Evolutionary conservation across 78 protist genomes (phyloP).

Genomic region (Dictyostelium purpureum): DNA sequence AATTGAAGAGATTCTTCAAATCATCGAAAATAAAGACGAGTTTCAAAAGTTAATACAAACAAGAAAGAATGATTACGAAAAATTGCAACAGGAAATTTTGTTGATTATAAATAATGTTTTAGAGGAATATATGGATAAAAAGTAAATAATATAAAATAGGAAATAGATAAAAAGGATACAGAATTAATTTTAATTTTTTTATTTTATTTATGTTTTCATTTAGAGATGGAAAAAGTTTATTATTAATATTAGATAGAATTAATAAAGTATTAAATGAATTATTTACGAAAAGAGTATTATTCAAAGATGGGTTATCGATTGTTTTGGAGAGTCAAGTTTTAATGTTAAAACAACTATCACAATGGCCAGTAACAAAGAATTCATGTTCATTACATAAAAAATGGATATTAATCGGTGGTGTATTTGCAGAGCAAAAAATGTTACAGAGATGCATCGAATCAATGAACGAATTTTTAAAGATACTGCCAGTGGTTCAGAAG

Average conservation of each 20-base stretch:
- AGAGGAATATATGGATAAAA: not conserved
- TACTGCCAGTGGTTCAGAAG: not conserved
- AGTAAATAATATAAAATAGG: not conserved
- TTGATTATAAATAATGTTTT: not conserved
- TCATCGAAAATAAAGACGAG: not conserved
- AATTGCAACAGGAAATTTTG: not conserved
- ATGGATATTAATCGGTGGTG: constrained; percentile 43
- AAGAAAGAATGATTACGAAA: not conserved
- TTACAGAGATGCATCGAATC: not conserved
- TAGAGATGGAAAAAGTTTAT: constrained; percentile 15
- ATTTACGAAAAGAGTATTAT: not conserved
- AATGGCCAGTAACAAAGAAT: not conserved
- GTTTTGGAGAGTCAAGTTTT: not conserved
- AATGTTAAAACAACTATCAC: not conserved
- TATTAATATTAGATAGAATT: not conserved
- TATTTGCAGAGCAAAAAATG: not conserved
- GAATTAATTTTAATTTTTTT: not conserved
- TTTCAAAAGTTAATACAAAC: constrained; percentile 2
- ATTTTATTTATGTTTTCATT: not conserved
- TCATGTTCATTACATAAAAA: constrained; percentile 15
- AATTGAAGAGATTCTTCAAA: not conserved
- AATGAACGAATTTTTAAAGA: not conserved
- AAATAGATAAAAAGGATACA: not conserved
- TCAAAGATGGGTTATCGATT: not conserved
- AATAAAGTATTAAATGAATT: constrained; percentile 5